phyloP scores from a whole-genome alignment of 1,139 yeast genomes.

The Taphrina communis region DNA sequence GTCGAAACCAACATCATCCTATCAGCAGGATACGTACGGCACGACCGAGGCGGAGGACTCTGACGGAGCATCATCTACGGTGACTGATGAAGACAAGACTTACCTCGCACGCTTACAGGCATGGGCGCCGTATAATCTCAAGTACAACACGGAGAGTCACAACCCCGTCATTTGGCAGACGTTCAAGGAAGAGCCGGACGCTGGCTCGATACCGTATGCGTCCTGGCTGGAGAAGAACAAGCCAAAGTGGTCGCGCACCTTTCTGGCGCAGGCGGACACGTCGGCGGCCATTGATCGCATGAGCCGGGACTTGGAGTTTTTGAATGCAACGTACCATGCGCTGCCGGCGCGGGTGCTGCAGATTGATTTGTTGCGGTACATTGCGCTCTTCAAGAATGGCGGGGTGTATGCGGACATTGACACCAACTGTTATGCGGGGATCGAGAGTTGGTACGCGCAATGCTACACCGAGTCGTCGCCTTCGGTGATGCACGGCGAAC shows the following conservation, averaged over 20 bases:
- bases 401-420: slow-evolving; percentile 93
- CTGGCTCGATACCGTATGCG: slow-evolving; percentile 21
- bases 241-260: slow-evolving; percentile 25
- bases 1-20: slow-evolving; percentile 10
- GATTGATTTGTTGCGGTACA: slow-evolving; percentile 89
- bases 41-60: background rate
- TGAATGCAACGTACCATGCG: slow-evolving; percentile 70
- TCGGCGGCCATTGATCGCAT: slow-evolving; percentile 9
- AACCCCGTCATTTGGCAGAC: slow-evolving; percentile 38
- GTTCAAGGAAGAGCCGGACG: slow-evolving; percentile 26
- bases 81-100: slow-evolving; percentile 2
- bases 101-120: slow-evolving; percentile 14
- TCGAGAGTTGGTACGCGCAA: slow-evolving; percentile 28
- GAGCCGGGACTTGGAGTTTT: slow-evolving; percentile 24
- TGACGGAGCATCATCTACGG: background rate
- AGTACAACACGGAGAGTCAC: slow-evolving; percentile 19
- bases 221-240: slow-evolving; percentile 27
- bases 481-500: slow-evolving; percentile 3
- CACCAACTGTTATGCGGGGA: slow-evolving; percentile 54
- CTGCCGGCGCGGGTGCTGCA: slow-evolving; percentile 80
- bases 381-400: slow-evolving; percentile 86
- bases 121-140: slow-evolving; percentile 12
- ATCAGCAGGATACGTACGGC: slow-evolving; percentile 17
- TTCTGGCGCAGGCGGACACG: slow-evolving; percentile 12
- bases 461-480: slow-evolving; percentile 22